Base-by-base conservation (phyloP, 176 grass and related monocot genomes). In the Carex cristatella region DNA sequence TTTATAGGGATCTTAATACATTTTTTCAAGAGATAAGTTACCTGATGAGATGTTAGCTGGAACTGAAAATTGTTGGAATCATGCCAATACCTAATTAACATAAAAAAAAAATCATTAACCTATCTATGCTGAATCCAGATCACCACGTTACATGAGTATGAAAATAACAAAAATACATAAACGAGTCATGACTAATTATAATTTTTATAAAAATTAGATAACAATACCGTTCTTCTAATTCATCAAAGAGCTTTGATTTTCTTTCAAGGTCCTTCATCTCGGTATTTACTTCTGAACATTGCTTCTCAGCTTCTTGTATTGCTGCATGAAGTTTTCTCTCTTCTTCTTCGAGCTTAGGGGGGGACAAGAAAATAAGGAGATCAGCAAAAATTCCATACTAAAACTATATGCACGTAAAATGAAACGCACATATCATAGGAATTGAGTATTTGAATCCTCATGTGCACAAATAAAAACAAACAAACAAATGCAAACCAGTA, bases 11-110 rank as follows among this genome's bases (percentile, higher is more conserved):
- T 81, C 8, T 68, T 54, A 64, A 89, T 81, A 61, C 32, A 91
- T 61, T 64, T 77, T 65, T 81, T 3, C 84, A 66, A 79, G 28
- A 55, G 79, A 65, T 11, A 49, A 83, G 42, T 46, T 89, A 99
- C 96, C 96, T 99, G 96, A 88, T 99, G 96, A 75, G 96, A 99
- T 67, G 88, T 87, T 74, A 95, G 80, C 72, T 99, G 93, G 85
- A 99, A 99, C 84, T 99, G 96, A 89, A 99, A 99, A 42, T 87
- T 92, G 86, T 99, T 99, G 90, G 95, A 99, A 84, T 94, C 93
- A 86, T 99, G 96, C 93, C 93, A 99, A 81, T 99, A 99, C 85
- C 96, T 95, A 86, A 69, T 91, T 85, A 10, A 82, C 59, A 83
- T 67, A 84, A 56, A 79, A 27, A 46, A 46, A 12, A 49, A 64